phyloP scores from a whole-genome alignment of 306 rosid species.

The Glycine latifolia region DNA sequence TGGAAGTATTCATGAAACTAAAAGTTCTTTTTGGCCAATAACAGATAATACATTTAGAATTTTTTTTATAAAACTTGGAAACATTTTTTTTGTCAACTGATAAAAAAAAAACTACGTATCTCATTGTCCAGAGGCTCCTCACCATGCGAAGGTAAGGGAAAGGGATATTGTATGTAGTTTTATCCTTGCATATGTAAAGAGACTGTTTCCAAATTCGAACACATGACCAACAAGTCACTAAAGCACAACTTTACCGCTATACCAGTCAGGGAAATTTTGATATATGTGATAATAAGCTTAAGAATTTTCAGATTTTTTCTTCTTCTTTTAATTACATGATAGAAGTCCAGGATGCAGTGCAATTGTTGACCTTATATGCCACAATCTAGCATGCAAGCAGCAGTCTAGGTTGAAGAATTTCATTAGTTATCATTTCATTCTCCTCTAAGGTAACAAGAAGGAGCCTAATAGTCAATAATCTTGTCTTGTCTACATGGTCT shows the following conservation, averaged over 20 bases:
- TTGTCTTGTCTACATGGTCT: constrained; percentile 6
- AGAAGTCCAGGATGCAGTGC: neutral
- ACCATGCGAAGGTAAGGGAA: too few species aligned
- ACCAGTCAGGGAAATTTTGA: neutral
- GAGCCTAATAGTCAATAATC: neutral
- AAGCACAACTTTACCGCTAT: too few species aligned
- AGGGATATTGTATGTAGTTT: too few species aligned
- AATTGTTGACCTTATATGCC: constrained; percentile 2
- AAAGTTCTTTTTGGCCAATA: neutral
- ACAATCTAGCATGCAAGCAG: constrained; percentile 22
- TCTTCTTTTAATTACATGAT: neutral
- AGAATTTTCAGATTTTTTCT: neutral
- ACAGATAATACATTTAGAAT: constrained; percentile 2
- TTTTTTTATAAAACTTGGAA: neutral
- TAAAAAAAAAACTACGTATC: too few species aligned
- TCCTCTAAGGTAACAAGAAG: neutral
- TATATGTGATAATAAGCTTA: constrained; percentile 2
- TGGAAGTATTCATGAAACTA: neutral
- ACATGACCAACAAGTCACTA: too few species aligned
- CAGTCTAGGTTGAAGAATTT: constrained; percentile 30
- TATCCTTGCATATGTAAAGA: too few species aligned
- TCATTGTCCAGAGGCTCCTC: too few species aligned
- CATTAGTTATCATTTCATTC: constrained; percentile 23
- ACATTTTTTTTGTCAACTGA: neutral
- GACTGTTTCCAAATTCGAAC: too few species aligned